phyloP scores from a whole-genome alignment of 164 flowering plant species.

The Nelumbo lutea region DNA sequence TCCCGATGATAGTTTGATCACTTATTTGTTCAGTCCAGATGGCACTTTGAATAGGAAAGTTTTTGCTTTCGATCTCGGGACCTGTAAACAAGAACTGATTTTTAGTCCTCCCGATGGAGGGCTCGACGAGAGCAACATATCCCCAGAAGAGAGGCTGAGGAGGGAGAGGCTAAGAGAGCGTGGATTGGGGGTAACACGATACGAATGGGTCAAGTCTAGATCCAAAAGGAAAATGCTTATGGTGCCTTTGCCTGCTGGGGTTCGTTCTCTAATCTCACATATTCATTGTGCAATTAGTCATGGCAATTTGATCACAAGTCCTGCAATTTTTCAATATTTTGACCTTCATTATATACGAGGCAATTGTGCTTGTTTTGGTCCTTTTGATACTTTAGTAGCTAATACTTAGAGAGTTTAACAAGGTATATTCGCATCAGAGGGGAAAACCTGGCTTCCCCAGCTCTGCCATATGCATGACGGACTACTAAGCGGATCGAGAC shows the following conservation, averaged over 20 bases:
- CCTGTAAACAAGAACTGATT: slow-evolving; percentile 46
- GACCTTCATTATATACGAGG: background rate
- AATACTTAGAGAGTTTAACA: background rate
- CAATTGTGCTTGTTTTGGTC: background rate
- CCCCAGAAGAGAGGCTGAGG: slow-evolving; percentile 85
- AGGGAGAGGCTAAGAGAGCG: slow-evolving; percentile 87
- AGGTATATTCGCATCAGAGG: background rate
- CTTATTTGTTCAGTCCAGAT: slow-evolving; percentile 77
- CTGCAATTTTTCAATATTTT: background rate
- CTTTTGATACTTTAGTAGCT: background rate
- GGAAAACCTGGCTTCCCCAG: background rate
- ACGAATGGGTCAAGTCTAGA: slow-evolving; percentile 79
- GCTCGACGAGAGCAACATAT: slow-evolving; percentile 75
- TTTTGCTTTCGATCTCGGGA: slow-evolving; percentile 53
- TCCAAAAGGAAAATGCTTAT: slow-evolving; percentile 49
- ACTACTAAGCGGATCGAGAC: background rate
- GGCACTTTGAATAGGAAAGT: slow-evolving; percentile 62
- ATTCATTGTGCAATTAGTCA: no score
- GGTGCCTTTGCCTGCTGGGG: slow-evolving; percentile 97
- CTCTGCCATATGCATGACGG: background rate
- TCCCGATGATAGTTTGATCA: slow-evolving; percentile 63
- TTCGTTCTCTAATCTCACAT: slow-evolving; percentile 28
- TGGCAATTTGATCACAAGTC: background rate
- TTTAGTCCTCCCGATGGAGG: slow-evolving; percentile 94
- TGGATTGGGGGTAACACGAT: slow-evolving; percentile 91